These are phyloP conservation scores for Thamnidium elegans DNA, from an alignment of 192 early-diverging fungal species.

Conservation along the genomic window DNA sequence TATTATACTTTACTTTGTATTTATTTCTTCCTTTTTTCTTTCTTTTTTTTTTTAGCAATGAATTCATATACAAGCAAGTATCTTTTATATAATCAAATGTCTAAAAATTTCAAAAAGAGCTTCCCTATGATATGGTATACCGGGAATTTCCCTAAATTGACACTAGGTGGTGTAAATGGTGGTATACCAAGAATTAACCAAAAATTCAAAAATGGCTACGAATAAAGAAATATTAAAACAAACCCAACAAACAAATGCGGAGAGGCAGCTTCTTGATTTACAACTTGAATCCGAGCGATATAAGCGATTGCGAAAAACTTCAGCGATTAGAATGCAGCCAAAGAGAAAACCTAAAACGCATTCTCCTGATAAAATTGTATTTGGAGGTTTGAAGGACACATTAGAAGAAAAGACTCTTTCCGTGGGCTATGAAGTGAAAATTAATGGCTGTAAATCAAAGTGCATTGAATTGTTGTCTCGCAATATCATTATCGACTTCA, in stretches of 20 bases:
- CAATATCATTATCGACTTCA: constrained; percentile 14
- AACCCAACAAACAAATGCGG: constrained; percentile 5
- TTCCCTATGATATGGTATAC: no score
- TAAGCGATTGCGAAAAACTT: constrained; percentile 5
- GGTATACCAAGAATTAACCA: no score
- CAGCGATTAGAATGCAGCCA: constrained; percentile 3
- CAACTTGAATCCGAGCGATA: neutral
- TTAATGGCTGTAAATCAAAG: constrained; percentile 15
- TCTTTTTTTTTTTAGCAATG: no score
- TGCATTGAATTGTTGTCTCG: constrained; percentile 11
- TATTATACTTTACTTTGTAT: no score
- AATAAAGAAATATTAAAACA: constrained; percentile 12
- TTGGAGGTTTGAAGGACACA: constrained; percentile 16
- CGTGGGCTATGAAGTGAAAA: constrained; percentile 13
- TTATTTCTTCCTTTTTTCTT: no score
- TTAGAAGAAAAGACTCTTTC: constrained; percentile 12
- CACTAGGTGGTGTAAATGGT: no score
- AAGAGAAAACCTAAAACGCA: constrained; percentile 11
- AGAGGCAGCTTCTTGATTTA: constrained; percentile 2
- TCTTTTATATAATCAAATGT: no score
- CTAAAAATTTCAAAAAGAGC: no score
- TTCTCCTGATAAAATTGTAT: constrained; percentile 13
- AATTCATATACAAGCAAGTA: no score
- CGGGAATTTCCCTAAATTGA: no score
- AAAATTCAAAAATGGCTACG: constrained; percentile 7